Evolutionary conservation across 306 rosid species (phyloP).

Genomic region (Prunus salicina): DNA sequence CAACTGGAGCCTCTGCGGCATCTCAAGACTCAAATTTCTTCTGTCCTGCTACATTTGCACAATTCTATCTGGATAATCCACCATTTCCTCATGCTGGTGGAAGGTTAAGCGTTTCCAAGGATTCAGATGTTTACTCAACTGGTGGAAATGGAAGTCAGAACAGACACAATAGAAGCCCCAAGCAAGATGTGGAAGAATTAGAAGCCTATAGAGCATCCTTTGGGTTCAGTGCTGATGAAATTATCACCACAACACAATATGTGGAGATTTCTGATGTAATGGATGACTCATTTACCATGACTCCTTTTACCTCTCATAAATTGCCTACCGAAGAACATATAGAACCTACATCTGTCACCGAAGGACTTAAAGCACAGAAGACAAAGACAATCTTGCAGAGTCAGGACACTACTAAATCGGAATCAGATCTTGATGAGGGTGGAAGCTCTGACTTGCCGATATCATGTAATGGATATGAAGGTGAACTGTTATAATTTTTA

Average conservation of each 20-base stretch:
- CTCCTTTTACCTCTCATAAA: constrained; percentile 64
- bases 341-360: constrained; percentile 50
- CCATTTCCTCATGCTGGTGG: constrained; percentile 95
- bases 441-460: constrained; percentile 31
- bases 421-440: constrained; percentile 38
- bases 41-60: constrained; percentile 98
- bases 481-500: constrained; percentile 40
- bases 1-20: constrained; percentile 51
- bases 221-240: constrained; percentile 99
- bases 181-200: constrained; percentile 94
- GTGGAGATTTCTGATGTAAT: constrained; percentile 94
- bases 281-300: constrained; percentile 93
- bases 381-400: constrained; percentile 38
- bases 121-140: constrained; percentile 77
- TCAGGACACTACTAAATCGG: constrained; percentile 43
- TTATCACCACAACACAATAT: constrained; percentile 75
- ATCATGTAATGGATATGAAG: constrained; percentile 54
- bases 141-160: constrained; percentile 83
- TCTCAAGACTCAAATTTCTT: constrained; percentile 93
- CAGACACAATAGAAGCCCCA: constrained; percentile 73
- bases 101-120: constrained; percentile 94
- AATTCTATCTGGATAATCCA: constrained; percentile 91
- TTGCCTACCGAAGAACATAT: constrained; percentile 51
- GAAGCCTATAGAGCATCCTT: constrained; percentile 99
- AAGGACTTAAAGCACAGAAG: constrained; percentile 52